Base-by-base conservation (phyloP, 208 protist genomes). In the Histomonas meleagridis region DNA sequence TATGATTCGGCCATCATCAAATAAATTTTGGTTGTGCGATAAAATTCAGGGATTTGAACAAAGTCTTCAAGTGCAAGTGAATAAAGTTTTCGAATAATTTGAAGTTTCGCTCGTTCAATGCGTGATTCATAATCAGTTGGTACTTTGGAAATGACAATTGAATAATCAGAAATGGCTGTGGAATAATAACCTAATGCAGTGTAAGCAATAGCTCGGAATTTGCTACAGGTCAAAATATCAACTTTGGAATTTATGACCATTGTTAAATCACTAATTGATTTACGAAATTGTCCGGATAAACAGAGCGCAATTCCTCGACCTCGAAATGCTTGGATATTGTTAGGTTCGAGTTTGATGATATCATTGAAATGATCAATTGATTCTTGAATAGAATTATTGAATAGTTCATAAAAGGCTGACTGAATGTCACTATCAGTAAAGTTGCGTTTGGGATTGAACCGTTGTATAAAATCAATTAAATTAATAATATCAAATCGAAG, bases 361-460 rank as follows among this genome's bases (percentile, higher is more conserved):
- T 43, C 16, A 0, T 43, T 51, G 35, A 86, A 86, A 55, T 86
- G 76, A 57, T 40, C 38, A 38, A 86, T 86, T 51, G 76, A 40
- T 5, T 26, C 7, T 0, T 12, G 18, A 35, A 86, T 26, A n/a
- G 43, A 51, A 38, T 12, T 53, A 38, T n/a, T 55, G 32, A 12
- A 5, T 51, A 86, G 46, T 35, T 86, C 76, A 5, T 86, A 57
- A 86, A 35, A 86, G 32, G 76, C 76, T 55, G 51, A 26, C 21
- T 46, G 76, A n/a, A 86, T 23, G 55, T 86, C 76, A 35, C 38
- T 86, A 86, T 86, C 76, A 18, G 26, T 38, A 57, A 55, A 86
- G 32, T 18, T 32, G 51, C 14, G 26, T 1, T 26, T n/a, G 26
- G 51, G 23, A 55, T 86, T 46, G 16, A 43, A 86, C 9, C 16